Evolutionary conservation across 306 rosid species (phyloP).

Genomic region (Prunus dulcis): DNA sequence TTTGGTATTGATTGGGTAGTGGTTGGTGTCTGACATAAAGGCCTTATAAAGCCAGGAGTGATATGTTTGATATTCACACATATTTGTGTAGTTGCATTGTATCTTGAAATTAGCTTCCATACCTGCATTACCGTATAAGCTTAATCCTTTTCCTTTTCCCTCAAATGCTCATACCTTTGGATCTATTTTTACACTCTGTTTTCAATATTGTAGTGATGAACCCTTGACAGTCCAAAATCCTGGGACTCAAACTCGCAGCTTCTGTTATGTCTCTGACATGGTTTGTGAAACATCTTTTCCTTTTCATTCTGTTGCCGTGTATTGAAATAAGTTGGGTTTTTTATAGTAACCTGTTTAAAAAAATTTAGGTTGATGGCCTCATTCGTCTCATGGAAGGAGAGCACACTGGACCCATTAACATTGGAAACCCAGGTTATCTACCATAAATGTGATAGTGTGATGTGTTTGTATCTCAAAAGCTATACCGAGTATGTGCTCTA

Average conservation of each 20-base stretch:
- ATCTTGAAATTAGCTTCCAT: neutral
- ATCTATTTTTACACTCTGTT: constrained; percentile 1
- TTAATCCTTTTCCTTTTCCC: neutral
- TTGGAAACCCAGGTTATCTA: constrained; percentile 78
- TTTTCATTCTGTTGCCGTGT: constrained; percentile 1
- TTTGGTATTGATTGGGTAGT: neutral
- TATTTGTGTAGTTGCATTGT: neutral
- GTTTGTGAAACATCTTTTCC: constrained; percentile 26
- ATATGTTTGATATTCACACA: neutral
- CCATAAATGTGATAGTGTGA: neutral
- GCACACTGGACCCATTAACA: constrained; percentile 75
- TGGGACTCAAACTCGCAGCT: constrained; percentile 89
- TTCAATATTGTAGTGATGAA: constrained; percentile 51
- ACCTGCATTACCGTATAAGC: constrained; percentile 6
- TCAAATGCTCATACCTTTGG: neutral
- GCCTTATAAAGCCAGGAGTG: neutral
- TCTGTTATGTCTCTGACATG: constrained; percentile 81
- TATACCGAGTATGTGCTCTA: neutral
- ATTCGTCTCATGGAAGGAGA: constrained; percentile 78
- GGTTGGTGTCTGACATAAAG: neutral
- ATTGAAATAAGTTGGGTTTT: neutral
- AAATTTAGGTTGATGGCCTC: constrained; percentile 70
- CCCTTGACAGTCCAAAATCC: constrained; percentile 76
- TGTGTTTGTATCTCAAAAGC: neutral
- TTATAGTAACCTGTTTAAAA: constrained; percentile 15